Evolutionary conservation across 2,329 filamentous ascomycete species (phyloP).

Genomic region (Trichophyton schoenleinii): DNA sequence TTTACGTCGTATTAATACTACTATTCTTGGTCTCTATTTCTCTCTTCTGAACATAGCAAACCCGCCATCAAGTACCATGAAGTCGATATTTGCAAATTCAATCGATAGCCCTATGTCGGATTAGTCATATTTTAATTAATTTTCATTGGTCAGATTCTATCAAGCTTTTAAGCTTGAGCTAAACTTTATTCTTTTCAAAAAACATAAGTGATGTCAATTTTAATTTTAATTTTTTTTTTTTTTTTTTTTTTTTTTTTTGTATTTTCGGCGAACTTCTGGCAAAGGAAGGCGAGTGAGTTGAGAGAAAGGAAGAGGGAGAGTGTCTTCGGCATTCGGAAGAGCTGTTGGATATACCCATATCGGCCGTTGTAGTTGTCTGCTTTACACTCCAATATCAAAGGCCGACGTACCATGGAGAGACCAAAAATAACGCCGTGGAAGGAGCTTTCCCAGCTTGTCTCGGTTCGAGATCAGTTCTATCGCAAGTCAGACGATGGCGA

Average conservation of each 20-base stretch:
- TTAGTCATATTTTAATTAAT: constrained; percentile 1
- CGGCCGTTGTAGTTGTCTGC: constrained; percentile 14
- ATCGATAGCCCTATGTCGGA: background rate
- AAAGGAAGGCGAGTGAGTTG: background rate
- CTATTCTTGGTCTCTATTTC: background rate
- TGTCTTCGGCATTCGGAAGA: background rate
- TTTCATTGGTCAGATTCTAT: background rate
- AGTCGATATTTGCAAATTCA: constrained; percentile 1
- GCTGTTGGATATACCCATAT: background rate
- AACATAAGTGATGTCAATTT: background rate
- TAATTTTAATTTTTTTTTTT: background rate
- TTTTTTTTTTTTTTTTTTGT: background rate
- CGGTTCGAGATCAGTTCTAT: constrained; percentile 30
- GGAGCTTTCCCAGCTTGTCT: constrained; percentile 24
- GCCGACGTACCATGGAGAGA: constrained; percentile 23
- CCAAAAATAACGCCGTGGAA: constrained; percentile 34
- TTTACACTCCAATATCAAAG: background rate
- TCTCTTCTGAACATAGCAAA: background rate
- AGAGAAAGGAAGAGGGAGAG: background rate
- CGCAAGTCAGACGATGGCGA: constrained; percentile 23
- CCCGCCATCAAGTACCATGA: background rate
- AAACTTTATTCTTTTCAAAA: constrained; percentile 2
- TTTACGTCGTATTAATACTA: background rate
- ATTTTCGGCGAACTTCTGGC: background rate
- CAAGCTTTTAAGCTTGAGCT: background rate